phyloP scores from a whole-genome alignment of 257 asterid genomes.

The Capsicum chinense region DNA sequence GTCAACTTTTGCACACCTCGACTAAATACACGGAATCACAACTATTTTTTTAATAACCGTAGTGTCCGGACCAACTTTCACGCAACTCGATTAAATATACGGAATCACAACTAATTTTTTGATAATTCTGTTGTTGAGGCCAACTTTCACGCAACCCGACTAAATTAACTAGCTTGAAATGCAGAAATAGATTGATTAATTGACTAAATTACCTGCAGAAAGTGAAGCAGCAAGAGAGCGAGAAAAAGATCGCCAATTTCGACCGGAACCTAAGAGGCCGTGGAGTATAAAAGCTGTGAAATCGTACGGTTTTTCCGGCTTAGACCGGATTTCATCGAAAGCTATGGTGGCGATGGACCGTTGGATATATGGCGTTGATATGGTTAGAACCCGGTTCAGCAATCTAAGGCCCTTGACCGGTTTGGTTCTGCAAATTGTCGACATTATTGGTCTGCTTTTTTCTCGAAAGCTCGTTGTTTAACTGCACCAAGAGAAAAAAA shows the following conservation, averaged over 20 bases:
- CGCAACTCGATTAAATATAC: too few relatives aligned
- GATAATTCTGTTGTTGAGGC: too few relatives aligned
- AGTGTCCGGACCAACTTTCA: too few relatives aligned
- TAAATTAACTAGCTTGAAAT: background rate
- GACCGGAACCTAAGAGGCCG: constrained; percentile 90
- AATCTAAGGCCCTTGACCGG: constrained; percentile 42
- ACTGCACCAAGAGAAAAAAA: too few relatives aligned
- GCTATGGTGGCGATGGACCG: constrained; percentile 62
- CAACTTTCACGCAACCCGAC: too few relatives aligned
- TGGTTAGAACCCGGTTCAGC: constrained; percentile 45
- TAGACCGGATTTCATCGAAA: constrained; percentile 66
- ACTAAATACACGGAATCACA: too few relatives aligned
- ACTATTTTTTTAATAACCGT: too few relatives aligned
- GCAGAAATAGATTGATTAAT: background rate
- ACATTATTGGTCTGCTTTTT: constrained; percentile 36
- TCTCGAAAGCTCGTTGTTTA: background rate
- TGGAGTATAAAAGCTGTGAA: constrained; percentile 86
- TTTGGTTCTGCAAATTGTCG: constrained; percentile 39
- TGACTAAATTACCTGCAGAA: constrained; percentile 45
- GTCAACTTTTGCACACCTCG: too few relatives aligned
- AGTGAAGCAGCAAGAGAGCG: constrained; percentile 72
- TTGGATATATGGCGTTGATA: constrained; percentile 26
- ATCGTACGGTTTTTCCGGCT: constrained; percentile 53
- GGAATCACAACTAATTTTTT: too few relatives aligned
- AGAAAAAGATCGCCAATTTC: constrained; percentile 95